Conservation (phyloP, 192 early-diverging fungal genomes). For the Funneliformis mosseae region DNA sequence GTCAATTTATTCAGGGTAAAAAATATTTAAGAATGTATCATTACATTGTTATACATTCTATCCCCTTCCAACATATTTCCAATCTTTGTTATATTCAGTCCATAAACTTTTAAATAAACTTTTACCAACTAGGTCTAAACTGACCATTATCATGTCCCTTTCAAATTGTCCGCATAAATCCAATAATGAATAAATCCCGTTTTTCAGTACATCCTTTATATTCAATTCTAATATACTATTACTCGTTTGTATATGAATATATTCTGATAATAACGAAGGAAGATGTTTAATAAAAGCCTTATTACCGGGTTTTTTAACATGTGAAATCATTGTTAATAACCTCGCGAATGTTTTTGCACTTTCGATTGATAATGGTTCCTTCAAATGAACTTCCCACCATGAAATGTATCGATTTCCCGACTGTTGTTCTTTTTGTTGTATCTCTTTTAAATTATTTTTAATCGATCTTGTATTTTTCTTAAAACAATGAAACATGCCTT, state of each 20-base stretch:
- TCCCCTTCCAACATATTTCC: conserved; percentile 57
- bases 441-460: conserved; percentile 28
- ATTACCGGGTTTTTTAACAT: conserved; percentile 35
- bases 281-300: conserved; percentile 52
- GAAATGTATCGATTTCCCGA: background rate
- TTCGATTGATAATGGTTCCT: conserved; percentile 34
- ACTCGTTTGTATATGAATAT: conserved; percentile 59
- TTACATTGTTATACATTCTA: background rate
- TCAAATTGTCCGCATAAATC: conserved; percentile 69
- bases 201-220: conserved; percentile 51
- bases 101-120: conserved; percentile 54
- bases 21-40: too few relatives aligned
- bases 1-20: too few relatives aligned
- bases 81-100: conserved; percentile 50
- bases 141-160: conserved; percentile 64
- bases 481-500: conserved; percentile 61
- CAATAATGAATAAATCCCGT: conserved; percentile 62
- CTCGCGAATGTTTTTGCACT: conserved; percentile 42
- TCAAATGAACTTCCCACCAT: conserved; percentile 1
- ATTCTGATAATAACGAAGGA: conserved; percentile 55
- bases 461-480: conserved; percentile 48
- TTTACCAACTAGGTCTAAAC: conserved; percentile 58
- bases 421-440: conserved; percentile 1
- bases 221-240: conserved; percentile 44
- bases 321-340: conserved; percentile 40